Evolutionary conservation across 257 asterid species (phyloP).

Genomic region (Leonotis leonurus): DNA sequence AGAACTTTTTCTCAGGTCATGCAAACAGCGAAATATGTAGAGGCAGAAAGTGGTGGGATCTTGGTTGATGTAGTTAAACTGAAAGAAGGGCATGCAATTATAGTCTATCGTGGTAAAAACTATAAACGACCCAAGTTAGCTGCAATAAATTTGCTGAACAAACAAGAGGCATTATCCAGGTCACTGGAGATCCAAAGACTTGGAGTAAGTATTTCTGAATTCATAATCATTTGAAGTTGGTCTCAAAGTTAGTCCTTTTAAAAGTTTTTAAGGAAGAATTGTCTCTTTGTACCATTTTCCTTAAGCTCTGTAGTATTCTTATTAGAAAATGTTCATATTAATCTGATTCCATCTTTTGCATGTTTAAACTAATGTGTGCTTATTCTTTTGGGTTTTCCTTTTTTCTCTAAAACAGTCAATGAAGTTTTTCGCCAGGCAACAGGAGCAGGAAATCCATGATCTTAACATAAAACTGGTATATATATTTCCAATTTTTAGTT

Average conservation of each 20-base stretch:
- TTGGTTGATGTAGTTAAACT: slow-evolving; percentile 61
- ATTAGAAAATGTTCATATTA: neutral
- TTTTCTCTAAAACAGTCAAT: slow-evolving; percentile 44
- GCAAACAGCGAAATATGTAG: slow-evolving; percentile 56
- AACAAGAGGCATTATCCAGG: slow-evolving; percentile 63
- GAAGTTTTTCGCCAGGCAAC: slow-evolving; percentile 69
- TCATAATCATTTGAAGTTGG: neutral
- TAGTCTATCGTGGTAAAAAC: slow-evolving; percentile 92
- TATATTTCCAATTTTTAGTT: slow-evolving; percentile 1
- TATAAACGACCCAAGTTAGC: slow-evolving; percentile 58
- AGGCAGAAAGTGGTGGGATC: slow-evolving; percentile 70
- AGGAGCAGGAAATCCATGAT: slow-evolving; percentile 44
- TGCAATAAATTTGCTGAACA: slow-evolving; percentile 48
- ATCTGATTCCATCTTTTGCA: neutral
- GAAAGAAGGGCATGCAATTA: slow-evolving; percentile 86
- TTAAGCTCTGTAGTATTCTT: too few species aligned
- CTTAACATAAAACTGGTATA: slow-evolving; percentile 58
- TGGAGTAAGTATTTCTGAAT: slow-evolving; percentile 57
- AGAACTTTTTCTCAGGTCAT: slow-evolving; percentile 52
- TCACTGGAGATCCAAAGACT: slow-evolving; percentile 84
- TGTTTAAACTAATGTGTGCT: neutral
- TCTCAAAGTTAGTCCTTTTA: neutral
- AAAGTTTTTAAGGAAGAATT: neutral
- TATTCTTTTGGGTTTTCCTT: slow-evolving; percentile 8
- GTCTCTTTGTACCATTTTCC: neutral